Evolutionary conservation across 495 filamentous ascomycete genomes (phyloP), one percentile per base, ranked within the genome.

Genomic region (Rhypophila decipiens): DNA sequence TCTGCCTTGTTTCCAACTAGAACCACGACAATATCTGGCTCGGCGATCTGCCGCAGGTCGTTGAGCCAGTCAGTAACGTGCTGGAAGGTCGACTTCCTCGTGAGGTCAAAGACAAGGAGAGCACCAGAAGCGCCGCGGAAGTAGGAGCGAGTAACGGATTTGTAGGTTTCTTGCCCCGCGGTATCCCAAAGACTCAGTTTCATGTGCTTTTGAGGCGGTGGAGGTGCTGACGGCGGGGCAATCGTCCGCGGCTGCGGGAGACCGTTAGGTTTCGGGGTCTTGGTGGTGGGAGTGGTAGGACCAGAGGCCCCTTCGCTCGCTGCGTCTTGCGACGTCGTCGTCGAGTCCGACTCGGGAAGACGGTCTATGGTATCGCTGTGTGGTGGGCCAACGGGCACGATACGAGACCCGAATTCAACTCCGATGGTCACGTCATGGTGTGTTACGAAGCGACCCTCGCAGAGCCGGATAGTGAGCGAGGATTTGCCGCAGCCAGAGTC

Each of bases 361-460:
- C 72, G 59, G 24, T 38, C 18, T 21, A 44, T 24, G 11, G 21
- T 44, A 49, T 56, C 66, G 46, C 69, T 76, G 36, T 79, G 70
- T 27, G 91, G 90, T 24, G 88, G 87, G 0, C 90, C 90, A 44
- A 95, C 89, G 46, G 90, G 85, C 24, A 98, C 89, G 55, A 96
- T 89, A 46, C 91, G 82, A 24, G 86, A 91, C 46, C 90, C 93
- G 68, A 98, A 96, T 64, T 98, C 93, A 20, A 98, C 93, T 47
- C 93, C 93, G 56, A 98, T 96, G 22, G 93, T 98, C 36, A 98
- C 93, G 71, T 96, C 89, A 71, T 96, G 93, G 55, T 88, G 79
- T 24, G 86, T 75, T 44, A 85, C 86, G 73, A 97, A 97, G 57
- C 91, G 90, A 46, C 90, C 91, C 77, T 97, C 91, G 71, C 91